Conservation (phyloP, 805 yeast species). For the Saturnispora quitensis region DNA sequence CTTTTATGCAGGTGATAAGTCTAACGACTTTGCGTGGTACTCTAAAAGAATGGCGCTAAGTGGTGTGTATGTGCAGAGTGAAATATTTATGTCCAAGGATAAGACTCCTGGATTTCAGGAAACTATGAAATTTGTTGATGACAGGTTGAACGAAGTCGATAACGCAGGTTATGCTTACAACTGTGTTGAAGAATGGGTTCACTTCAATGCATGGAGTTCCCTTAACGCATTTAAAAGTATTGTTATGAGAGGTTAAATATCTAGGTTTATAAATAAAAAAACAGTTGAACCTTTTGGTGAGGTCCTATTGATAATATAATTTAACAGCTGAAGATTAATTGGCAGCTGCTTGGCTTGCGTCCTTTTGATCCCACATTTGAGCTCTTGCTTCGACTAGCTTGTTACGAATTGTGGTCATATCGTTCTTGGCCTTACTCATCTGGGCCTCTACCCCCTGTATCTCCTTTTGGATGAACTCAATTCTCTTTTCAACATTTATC, state of each 20-base stretch:
- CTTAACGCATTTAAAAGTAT: slow-evolving; percentile 66
- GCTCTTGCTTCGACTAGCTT: neutral
- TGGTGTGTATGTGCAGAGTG: slow-evolving; percentile 63
- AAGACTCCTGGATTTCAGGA: slow-evolving; percentile 41
- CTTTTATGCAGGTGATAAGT: slow-evolving; percentile 66
- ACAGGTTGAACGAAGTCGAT: slow-evolving; percentile 45
- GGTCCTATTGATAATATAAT: neutral
- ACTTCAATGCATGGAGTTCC: slow-evolving; percentile 56
- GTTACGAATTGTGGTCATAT: slow-evolving; percentile 1
- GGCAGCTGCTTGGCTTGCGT: neutral
- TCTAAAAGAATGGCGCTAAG: slow-evolving; percentile 69
- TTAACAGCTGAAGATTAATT: neutral
- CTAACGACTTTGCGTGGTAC: slow-evolving; percentile 88
- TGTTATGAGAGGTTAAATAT: slow-evolving; percentile 44
- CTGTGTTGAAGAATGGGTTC: slow-evolving; percentile 65
- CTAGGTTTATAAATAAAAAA: neutral
- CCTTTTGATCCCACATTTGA: neutral
- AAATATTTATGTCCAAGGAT: slow-evolving; percentile 75
- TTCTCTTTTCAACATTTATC: slow-evolving; percentile 75
- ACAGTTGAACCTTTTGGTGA: neutral
- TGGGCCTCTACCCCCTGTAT: slow-evolving; percentile 68
- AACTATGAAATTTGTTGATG: slow-evolving; percentile 58
- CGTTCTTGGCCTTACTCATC: slow-evolving; percentile 31
- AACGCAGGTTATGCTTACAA: slow-evolving; percentile 51
- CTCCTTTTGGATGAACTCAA: slow-evolving; percentile 78